Percentiles rank a stretch among this genome's conserved stretches.
Evolutionary conservation across 805 yeast genomes (phyloP).

Genomic region (Wickerhamomyces bovis): DNA sequence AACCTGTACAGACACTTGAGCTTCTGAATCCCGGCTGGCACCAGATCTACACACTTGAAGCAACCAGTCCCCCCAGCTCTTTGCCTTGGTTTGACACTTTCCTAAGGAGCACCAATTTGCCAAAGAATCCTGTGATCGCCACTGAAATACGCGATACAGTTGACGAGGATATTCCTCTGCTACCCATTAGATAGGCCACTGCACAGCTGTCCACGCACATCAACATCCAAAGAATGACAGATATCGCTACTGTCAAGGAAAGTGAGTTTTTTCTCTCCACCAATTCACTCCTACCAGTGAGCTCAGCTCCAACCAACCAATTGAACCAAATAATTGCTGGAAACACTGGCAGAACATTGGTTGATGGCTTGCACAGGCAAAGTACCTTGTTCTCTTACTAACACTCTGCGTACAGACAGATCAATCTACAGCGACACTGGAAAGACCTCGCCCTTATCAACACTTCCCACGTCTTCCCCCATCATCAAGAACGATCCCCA

Average conservation of each 20-base stretch:
- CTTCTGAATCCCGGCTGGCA: not conserved
- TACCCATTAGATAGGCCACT: not conserved
- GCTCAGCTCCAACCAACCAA: not conserved
- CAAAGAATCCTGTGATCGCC: too few species aligned
- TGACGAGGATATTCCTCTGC: not conserved
- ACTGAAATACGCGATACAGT: not conserved
- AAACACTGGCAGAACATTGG: too few species aligned
- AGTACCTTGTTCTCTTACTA: not conserved
- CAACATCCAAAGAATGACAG: constrained; percentile 9
- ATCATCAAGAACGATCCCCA: constrained; percentile 7
- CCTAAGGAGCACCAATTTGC: not conserved
- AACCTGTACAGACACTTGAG: not conserved
- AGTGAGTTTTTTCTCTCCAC: constrained; percentile 5
- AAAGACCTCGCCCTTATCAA: constrained; percentile 24
- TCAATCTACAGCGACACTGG: constrained; percentile 16
- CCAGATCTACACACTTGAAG: not conserved
- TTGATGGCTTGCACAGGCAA: too few species aligned
- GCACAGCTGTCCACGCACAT: not conserved
- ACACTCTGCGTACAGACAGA: constrained; percentile 1
- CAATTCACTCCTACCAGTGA: not conserved
- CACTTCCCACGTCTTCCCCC: constrained; percentile 21
- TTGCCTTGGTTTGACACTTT: not conserved
- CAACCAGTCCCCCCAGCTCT: not conserved
- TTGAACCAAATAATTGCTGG: not conserved
- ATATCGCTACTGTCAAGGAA: constrained; percentile 11